Percentiles rank a stretch among this genome's conserved stretches.
Conservation (phyloP, 176 grass and related monocot species). For the Aegilops umbellulata region DNA sequence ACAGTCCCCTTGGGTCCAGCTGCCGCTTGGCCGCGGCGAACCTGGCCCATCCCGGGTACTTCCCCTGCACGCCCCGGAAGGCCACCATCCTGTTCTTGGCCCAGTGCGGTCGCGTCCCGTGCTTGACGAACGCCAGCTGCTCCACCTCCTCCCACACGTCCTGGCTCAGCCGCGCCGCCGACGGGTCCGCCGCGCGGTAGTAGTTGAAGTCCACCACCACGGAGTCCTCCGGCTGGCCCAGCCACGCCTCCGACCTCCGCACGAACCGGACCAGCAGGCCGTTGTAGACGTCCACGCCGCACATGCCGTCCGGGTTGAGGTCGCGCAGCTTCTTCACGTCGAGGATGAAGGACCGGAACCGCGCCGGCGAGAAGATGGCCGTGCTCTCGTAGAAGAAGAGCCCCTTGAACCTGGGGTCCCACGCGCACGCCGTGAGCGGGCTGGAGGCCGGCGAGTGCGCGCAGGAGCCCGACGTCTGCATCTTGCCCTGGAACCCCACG, state of each 20-base stretch:
- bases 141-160: constrained; percentile 95
- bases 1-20: constrained; percentile 57
- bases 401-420: constrained; percentile 79
- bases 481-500: constrained; percentile 59
- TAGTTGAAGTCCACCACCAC: constrained; percentile 95
- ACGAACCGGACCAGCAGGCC: constrained; percentile 70
- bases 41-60: constrained; percentile 48
- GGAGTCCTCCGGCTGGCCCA: constrained; percentile 72
- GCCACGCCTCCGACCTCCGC: constrained; percentile 45
- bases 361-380: constrained; percentile 53
- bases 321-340: constrained; percentile 76
- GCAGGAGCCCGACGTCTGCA: constrained; percentile 83
- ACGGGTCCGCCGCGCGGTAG: constrained; percentile 53
- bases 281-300: constrained; percentile 79
- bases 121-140: constrained; percentile 86
- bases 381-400: constrained; percentile 92
- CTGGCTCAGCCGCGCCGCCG: constrained; percentile 46
- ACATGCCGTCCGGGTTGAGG: constrained; percentile 39
- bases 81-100: constrained; percentile 79
- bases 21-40: constrained; percentile 48
- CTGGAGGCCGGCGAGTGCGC: constrained; percentile 24
- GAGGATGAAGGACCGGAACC: constrained; percentile 59
- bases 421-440: constrained; percentile 43
- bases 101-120: constrained; percentile 74
- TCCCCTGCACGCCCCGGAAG: constrained; percentile 49